Evolutionary conservation across 805 yeast species (phyloP).

Genomic region (Candida nonsorbophila): DNA sequence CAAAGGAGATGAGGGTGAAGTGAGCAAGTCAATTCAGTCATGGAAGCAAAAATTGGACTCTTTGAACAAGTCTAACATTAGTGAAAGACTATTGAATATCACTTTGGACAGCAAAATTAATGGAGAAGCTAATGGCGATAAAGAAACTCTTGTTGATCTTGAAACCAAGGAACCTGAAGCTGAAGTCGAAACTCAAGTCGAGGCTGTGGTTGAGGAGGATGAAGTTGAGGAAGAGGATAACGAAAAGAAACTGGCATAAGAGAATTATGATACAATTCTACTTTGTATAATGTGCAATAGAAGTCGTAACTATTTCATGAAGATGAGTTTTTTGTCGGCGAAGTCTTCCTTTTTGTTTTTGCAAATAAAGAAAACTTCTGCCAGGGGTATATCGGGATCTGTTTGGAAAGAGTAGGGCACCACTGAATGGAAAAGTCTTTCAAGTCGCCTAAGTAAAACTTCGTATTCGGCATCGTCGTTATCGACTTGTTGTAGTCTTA

Average conservation of each 20-base stretch:
- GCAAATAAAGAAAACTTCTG: constrained; percentile 25
- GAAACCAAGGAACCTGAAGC: constrained; percentile 4
- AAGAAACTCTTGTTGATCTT: constrained; percentile 15
- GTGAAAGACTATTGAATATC: constrained; percentile 46
- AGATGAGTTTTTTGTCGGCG: constrained; percentile 7
- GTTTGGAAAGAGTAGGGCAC: constrained; percentile 10
- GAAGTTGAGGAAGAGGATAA: constrained; percentile 36
- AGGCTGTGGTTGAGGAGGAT: neutral
- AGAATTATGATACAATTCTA: no score
- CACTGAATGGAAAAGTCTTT: constrained; percentile 22
- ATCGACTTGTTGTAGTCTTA: constrained; percentile 21
- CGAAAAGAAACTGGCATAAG: no score
- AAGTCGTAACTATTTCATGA: constrained; percentile 1
- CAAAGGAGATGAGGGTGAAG: constrained; percentile 36
- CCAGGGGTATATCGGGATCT: constrained; percentile 1
- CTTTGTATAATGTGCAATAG: neutral
- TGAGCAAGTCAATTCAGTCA: constrained; percentile 42
- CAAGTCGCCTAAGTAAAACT: constrained; percentile 17
- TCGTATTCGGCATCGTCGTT: constrained; percentile 23
- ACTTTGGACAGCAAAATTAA: constrained; percentile 2
- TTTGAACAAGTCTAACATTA: constrained; percentile 51
- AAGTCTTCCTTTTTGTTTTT: constrained; percentile 14
- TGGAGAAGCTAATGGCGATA: no score
- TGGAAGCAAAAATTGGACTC: constrained; percentile 64
- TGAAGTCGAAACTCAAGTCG: neutral